These are phyloP conservation scores for Cryptococcus maquisensis DNA, from an alignment of 1,284 basidiomycete species.

Conservation along the genomic window DNA sequence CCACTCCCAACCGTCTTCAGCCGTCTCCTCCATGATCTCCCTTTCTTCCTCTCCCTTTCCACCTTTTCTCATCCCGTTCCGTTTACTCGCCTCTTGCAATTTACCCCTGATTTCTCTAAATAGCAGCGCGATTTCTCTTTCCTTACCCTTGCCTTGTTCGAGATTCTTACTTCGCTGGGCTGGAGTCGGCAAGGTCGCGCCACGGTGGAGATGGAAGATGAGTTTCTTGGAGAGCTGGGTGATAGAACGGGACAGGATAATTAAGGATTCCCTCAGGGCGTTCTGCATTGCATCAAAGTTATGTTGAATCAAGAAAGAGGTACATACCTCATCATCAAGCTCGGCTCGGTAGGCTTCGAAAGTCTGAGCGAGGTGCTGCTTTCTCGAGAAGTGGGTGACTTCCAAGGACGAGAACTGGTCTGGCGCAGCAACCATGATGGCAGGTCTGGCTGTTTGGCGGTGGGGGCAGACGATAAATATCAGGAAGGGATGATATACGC, in stretches of 20 bases:
- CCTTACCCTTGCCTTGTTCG: conserved; percentile 60
- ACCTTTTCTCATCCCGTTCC: neutral
- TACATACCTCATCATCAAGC: conserved; percentile 39
- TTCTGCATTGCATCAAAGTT: conserved; percentile 26
- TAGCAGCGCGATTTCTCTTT: conserved; percentile 64
- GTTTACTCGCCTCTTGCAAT: conserved; percentile 53
- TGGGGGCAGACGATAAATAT: too few relatives aligned
- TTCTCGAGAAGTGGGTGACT: conserved; percentile 1
- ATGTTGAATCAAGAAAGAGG: neutral
- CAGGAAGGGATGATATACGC: too few relatives aligned
- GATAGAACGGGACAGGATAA: conserved; percentile 63
- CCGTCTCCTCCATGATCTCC: conserved; percentile 61
- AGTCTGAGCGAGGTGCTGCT: conserved; percentile 36
- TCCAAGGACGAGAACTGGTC: too few relatives aligned
- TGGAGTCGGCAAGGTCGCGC: conserved; percentile 49
- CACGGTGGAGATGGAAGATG: conserved; percentile 87
- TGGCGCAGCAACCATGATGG: too few relatives aligned
- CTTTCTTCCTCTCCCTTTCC: conserved; percentile 40
- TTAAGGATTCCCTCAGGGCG: conserved; percentile 46
- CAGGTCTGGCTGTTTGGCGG: too few relatives aligned
- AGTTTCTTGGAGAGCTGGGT: conserved; percentile 91
- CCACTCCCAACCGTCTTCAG: conserved; percentile 40
- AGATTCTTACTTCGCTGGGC: conserved; percentile 30
- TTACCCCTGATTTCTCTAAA: conserved; percentile 64
- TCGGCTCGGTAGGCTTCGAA: conserved; percentile 43